Base-by-base conservation (phyloP, 2,329 filamentous ascomycete species). In the Pseudogymnoascus sp. region DNA sequence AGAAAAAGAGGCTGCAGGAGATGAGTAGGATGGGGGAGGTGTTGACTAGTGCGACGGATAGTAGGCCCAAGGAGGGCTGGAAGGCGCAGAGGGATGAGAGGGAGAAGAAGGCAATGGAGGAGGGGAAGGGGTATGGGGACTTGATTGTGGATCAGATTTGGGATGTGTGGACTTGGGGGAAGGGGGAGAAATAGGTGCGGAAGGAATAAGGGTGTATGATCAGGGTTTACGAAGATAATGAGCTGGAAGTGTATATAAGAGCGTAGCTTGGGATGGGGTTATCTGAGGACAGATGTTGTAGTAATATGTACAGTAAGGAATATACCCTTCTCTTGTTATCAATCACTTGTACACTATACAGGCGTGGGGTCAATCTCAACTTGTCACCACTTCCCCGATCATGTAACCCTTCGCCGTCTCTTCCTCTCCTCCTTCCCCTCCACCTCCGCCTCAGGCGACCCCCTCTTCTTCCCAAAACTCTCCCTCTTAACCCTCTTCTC, bases 151-250 rank as follows among this genome's bases (percentile, higher is more conserved):
- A 75, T 48, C 75, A 77, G 69, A 73, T 77, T 59, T 76, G 73
- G 74, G 75, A 77, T 48, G 75, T 77, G 59, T 75, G 73, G 73
- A 76, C 72, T 67, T 74, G 74, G 72, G 73, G 74, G 41, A 71
- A 73, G 68, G 71, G 72, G 58, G 73, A 73, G 66, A 64, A 60
- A 18, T 61, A 48, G 5, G 59, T 58, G 19, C 66, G 67, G 45
- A 64, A 67, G 62, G 64, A 66, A 9, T 64, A 67, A 59, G 67
- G 68, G 62, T 60, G 45, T 67, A 65, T 56, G 66, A 66, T 65
- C 62, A 66, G 60, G 52, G 23, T 52, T 52, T 52, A 52, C 15
- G 45, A 52, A 26, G 15, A 45, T 23, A 34, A 59, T 30, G 34
- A 23, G 21, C 10, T 13, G 10, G 23, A 34, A 55, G n/a, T 38